Evolutionary conservation across 129 eudicot genomes (phyloP), one percentile per base, ranked within the genome.

Genomic region (Tagetes patula): DNA sequence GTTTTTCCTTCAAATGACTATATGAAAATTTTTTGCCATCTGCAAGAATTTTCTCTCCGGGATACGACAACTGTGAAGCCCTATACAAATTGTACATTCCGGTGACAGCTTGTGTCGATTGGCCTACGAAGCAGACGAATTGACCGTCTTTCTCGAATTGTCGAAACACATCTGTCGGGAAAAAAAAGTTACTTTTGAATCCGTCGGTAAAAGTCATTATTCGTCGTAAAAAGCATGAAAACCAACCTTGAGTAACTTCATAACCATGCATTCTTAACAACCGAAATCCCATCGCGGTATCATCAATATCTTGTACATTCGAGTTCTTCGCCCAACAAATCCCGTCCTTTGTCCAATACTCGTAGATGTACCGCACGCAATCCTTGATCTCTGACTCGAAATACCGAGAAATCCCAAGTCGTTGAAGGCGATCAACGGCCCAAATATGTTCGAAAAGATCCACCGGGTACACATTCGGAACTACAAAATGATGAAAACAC

Each of bases 241-340:
- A 71, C 73, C 58, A 66, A 95, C 99, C 95, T 49, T 85, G 82
- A 62, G 97, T 83, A 80, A 95, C 72, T 3, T 74, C 77, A 55
- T 88, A 84, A 8, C 99, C 99, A 67, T 91, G 96, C 85, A 90
- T 69, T 76, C 99, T 84, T 39, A 91, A 77, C 12, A 95, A 76
- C 79, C 99, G 82, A 81, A 95, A 95, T 31, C 81, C 99, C 99
- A 95, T 95, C 1, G 97, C 96, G 10, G 97, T 95, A 81, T 91
- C 99, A 73, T 95, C 99, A 42, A 91, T 82, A 79, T 95, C 99
- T 70, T 91, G 94, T 61, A 95, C 94, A 10, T 67, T 74, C 7
- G 96, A 81, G 47, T 91, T 88, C 77, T 86, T 88, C 6, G 97
- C 99, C 99, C 97, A 91, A 64, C 97, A 91, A 11, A 95, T 95